Conservation (phyloP, 495 filamentous ascomycete species). For the Daldinia decipiens region DNA sequence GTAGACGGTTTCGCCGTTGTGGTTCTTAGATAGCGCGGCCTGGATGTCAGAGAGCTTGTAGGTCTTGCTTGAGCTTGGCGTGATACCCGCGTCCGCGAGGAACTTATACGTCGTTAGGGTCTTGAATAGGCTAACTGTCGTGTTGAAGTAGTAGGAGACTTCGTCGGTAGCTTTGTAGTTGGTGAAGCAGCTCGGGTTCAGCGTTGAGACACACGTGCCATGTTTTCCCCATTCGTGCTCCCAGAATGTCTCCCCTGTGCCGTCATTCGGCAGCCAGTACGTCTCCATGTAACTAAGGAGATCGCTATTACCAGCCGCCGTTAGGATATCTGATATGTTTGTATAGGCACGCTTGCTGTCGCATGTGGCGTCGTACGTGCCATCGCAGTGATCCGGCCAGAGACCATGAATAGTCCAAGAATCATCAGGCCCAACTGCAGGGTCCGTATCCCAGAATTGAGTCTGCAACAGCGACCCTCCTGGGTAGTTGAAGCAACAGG, state of each 20-base stretch:
- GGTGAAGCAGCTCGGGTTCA: constrained; percentile 75
- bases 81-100: constrained; percentile 71
- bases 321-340: constrained; percentile 65
- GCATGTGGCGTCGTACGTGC: constrained; percentile 75
- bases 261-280: constrained; percentile 69
- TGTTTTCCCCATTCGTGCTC: constrained; percentile 88
- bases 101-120: constrained; percentile 59
- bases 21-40: constrained; percentile 61
- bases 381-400: constrained; percentile 84
- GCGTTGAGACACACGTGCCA: constrained; percentile 72
- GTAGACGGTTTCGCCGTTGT: constrained; percentile 69
- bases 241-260: constrained; percentile 75
- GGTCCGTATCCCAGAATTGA: constrained; percentile 85
- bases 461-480: constrained; percentile 80
- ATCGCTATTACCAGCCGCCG: constrained; percentile 27
- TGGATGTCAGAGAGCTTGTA: constrained; percentile 72
- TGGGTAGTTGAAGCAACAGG: constrained; percentile 82
- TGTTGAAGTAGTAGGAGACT: constrained; percentile 65
- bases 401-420: constrained; percentile 88
- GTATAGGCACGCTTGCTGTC: constrained; percentile 70
- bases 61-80: constrained; percentile 65
- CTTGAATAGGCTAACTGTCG: constrained; percentile 67
- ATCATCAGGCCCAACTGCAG: constrained; percentile 73
- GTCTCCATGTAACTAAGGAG: constrained; percentile 75
- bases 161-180: constrained; percentile 65